phyloP scores from a whole-genome alignment of 345 rosid genomes.

The Syzygium jambos region DNA sequence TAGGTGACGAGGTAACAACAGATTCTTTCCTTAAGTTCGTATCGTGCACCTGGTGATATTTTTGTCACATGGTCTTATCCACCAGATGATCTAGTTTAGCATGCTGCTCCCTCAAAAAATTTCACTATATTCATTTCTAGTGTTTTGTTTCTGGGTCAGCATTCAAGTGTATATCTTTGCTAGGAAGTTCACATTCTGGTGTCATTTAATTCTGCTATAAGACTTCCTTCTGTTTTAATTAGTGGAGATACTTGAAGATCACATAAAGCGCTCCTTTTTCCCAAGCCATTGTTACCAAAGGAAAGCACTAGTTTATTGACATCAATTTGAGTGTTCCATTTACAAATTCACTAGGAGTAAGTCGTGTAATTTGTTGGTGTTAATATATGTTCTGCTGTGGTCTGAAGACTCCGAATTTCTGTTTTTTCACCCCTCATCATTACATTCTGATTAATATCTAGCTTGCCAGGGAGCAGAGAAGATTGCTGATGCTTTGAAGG shows the following conservation, averaged over 20 bases:
- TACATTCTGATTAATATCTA: not conserved
- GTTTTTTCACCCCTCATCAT: not conserved
- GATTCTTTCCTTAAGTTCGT: not conserved
- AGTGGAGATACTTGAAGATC: not conserved
- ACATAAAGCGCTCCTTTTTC: not conserved
- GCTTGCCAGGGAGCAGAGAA: slow-evolving; percentile 73
- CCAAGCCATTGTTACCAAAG: not conserved
- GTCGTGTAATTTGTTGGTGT: not conserved
- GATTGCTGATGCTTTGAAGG: slow-evolving; percentile 83
- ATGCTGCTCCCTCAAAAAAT: not conserved
- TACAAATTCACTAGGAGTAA: not conserved
- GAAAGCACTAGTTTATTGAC: not conserved
- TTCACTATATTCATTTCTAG: not conserved
- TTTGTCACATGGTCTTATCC: not conserved
- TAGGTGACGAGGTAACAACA: slow-evolving; percentile 73
- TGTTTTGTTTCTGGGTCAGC: not conserved
- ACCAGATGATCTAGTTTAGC: not conserved
- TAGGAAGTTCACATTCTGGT: not conserved
- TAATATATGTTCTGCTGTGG: not conserved
- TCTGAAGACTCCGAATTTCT: not conserved
- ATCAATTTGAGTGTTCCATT: not conserved
- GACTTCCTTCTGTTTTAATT: not conserved
- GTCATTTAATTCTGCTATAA: not conserved
- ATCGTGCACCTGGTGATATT: not conserved
- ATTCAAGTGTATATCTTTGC: not conserved